Evolutionary conservation across 2,329 filamentous ascomycete genomes (phyloP), one percentile per base, ranked within the genome.

Genomic region (Dryadomyces sulphureus): DNA sequence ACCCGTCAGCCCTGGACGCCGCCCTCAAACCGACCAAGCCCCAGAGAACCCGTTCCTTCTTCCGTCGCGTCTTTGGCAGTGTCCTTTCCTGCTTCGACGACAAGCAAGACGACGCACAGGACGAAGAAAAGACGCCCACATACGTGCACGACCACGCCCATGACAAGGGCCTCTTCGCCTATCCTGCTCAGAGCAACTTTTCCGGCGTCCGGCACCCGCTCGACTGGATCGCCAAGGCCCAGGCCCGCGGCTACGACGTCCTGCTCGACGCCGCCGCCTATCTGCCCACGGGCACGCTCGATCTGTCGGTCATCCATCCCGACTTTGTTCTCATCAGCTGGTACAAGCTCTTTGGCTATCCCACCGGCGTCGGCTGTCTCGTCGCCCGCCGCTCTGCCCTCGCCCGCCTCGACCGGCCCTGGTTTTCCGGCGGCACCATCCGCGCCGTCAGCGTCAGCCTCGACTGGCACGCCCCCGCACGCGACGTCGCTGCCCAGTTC

Each of bases 181-280:
- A 65, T 52, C 66, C 66, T 4, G 66, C 65, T 0, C 66, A 69
- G 52, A 66, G 62, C 49, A 69, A 69, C 51, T 67, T 68, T 46
- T 62, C 56, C 42, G 65, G 66, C 27, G 64, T 65, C 3, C 60
- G 61, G 0, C 65, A 68, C 39, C 62, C 65, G 14, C 55, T 68
- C 0, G 52, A 53, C 0, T 66, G 62, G 62, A 51, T 65, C 0
- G 36, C 43, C 1, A 47, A 57, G 16, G 64, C 63, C 2, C 64
- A 66, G 49, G 45, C 52, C 5, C 52, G 53, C 8, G 63, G 64
- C 20, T 67, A 62, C 45, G 61, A 65, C 45, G 64, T 67, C 2
- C 54, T 65, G 7, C 56, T 66, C 3, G 64, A 66, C 45, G 61
- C 61, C 0, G 64, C 64, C 0, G 63, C 64, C 1, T 66, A 61